Base-by-base conservation (phyloP, 2,329 filamentous ascomycete genomes). In the Escovopsis sp. region DNA sequence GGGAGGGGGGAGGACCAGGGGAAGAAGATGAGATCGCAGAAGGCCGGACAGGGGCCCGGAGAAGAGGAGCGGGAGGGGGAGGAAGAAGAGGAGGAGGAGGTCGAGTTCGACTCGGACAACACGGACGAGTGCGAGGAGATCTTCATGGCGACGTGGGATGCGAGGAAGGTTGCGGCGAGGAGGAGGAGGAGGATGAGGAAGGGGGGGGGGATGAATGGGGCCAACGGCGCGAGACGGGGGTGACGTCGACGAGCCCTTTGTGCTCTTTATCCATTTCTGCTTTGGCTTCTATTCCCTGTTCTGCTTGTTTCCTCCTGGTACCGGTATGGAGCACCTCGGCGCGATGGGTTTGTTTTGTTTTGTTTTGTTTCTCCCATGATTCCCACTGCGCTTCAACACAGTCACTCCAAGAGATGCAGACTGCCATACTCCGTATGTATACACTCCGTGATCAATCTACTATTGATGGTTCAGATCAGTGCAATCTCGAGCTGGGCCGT, bases 111-210 rank as follows among this genome's bases (percentile, higher is more conserved):
- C 60, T 78, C 73, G 19, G 72, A 73, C 8, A 73, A 81, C 47
- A 75, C 80, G 45, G 75, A 80, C 34, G 77, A 82, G 53, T 80
- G 77, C 41, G 77, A 81, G 43, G 77, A 80, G 36, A 60, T 82
- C 32, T 82, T 82, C 56, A 61, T 68, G 1, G 77, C 77, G 1
- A 65, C 64, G 4, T 82, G 77, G 77, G 69, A 80, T 51, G 60
- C 73, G 2, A 66, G 68, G 23, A 60, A 59, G 1, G 73, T 69
- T 11, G 67, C 68, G 1, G 64, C 59, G 52, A 62, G 72, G 41
- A 63, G 71, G 41, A 60, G 55, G 19, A 59, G 59, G 32, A 65
- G 62, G 52, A 54, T 59, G 30, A 50, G 53, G 36, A 54, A 50
- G 40, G 43, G 47, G 7, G 38, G 62, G 45, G 18, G 15, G 15